Evolutionary conservation across 352 stramenopile species (phyloP).

Genomic region (Phytophthora tubulina): DNA sequence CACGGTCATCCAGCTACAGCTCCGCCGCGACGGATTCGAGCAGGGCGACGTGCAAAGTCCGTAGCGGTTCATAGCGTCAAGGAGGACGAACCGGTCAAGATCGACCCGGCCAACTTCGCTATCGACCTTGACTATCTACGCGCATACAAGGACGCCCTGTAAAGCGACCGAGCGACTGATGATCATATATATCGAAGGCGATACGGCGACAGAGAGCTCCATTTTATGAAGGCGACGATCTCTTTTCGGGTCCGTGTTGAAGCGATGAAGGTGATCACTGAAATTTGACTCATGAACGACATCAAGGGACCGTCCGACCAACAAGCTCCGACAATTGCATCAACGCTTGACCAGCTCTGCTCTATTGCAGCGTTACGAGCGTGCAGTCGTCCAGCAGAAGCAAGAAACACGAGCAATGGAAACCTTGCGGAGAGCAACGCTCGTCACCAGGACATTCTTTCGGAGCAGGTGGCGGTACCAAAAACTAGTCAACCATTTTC

Average conservation of each 20-base stretch:
- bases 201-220: slow-evolving; percentile 4
- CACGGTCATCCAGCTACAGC: slow-evolving; percentile 23
- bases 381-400: background rate
- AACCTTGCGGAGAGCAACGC: slow-evolving; percentile 1
- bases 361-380: slow-evolving; percentile 12
- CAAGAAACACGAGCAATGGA: slow-evolving; percentile 3
- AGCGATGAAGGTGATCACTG: slow-evolving; percentile 5
- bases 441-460: slow-evolving; percentile 23
- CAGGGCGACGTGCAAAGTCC: slow-evolving; percentile 30
- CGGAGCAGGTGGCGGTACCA: slow-evolving; percentile 13
- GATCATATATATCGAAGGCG: slow-evolving; percentile 20
- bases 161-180: background rate
- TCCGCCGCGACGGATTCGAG: slow-evolving; percentile 33
- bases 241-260: background rate
- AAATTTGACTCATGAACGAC: slow-evolving; percentile 3
- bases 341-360: background rate
- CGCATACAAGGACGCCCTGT: slow-evolving; percentile 43
- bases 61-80: slow-evolving; percentile 13
- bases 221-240: slow-evolving; percentile 11
- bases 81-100: slow-evolving; percentile 12
- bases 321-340: background rate
- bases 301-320: background rate
- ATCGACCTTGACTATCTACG: slow-evolving; percentile 42
- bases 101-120: background rate
- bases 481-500: slow-evolving; percentile 19